phyloP scores from a whole-genome alignment of 805 yeast genomes.

The Wickerhamiella allomyrinae region DNA sequence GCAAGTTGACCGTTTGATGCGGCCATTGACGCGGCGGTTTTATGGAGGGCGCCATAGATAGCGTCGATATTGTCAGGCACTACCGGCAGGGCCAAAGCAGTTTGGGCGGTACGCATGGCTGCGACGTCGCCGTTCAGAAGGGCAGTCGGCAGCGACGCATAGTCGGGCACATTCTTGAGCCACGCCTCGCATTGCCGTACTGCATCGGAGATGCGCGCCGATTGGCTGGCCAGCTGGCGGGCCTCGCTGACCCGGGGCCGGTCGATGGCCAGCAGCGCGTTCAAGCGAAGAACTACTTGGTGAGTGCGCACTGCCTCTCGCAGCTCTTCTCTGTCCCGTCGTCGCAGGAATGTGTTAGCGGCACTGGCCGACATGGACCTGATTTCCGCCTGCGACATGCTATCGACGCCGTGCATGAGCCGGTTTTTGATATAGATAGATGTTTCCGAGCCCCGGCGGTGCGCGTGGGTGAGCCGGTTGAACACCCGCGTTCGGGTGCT shows the following conservation, averaged over 20 bases:
- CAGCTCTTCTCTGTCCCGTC: not conserved
- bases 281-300: not conserved
- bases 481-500: not conserved
- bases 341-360: not conserved
- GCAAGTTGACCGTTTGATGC: no score
- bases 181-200: not conserved
- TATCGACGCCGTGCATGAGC: not conserved
- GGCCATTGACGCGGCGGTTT: no score
- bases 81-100: not conserved
- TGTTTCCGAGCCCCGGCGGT: not conserved
- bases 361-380: not conserved
- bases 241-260: slow-evolving; percentile 5
- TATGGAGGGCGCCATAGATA: not conserved
- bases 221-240: not conserved
- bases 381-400: not conserved
- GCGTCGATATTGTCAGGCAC: not conserved
- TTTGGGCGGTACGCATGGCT: not conserved
- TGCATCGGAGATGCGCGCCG: not conserved
- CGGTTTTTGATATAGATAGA: not conserved
- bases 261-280: not conserved
- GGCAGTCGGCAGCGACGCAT: not conserved
- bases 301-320: not conserved
- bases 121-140: not conserved
- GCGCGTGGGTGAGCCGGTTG: not conserved
- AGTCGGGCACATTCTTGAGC: not conserved